A percentile compares a stretch with the other conserved stretches of the same genome.
Conservation (phyloP, 148 eudicot species). For the Vaccinium macrocarpon region DNA sequence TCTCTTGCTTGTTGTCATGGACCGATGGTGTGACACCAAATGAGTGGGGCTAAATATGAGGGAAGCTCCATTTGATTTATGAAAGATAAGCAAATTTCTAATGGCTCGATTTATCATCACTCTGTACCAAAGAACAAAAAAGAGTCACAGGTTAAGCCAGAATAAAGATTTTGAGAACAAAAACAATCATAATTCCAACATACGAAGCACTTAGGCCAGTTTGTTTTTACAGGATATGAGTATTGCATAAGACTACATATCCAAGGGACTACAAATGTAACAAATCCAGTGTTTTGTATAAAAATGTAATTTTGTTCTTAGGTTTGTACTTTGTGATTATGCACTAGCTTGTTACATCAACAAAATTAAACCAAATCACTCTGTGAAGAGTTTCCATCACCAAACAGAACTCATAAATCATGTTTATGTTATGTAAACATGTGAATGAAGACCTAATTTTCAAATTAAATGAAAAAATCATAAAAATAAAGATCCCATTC, state of each 20-base stretch:
- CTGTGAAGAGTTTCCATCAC: too few relatives aligned
- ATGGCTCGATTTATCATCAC: background rate
- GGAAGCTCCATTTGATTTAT: background rate
- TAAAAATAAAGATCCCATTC: too few relatives aligned
- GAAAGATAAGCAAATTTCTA: background rate
- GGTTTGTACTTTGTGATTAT: too few relatives aligned
- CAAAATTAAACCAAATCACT: too few relatives aligned
- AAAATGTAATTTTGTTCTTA: background rate
- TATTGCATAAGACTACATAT: too few relatives aligned
- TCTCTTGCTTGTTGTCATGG: slow-evolving; percentile 67
- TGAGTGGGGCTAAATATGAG: background rate
- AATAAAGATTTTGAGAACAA: slow-evolving; percentile 4
- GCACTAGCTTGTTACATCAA: too few relatives aligned
- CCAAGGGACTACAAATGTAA: background rate
- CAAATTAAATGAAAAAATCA: too few relatives aligned
- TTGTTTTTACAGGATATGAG: background rate
- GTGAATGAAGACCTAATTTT: too few relatives aligned
- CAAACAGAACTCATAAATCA: too few relatives aligned
- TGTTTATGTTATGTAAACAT: too few relatives aligned
- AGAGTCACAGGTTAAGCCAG: background rate
- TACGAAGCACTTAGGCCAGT: background rate
- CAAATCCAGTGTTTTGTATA: background rate
- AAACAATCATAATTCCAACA: background rate
- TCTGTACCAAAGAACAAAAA: background rate
- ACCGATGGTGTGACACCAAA: slow-evolving; percentile 24